Evolutionary conservation across 306 rosid genomes (phyloP).

Genomic region (Arachis hypogaea): DNA sequence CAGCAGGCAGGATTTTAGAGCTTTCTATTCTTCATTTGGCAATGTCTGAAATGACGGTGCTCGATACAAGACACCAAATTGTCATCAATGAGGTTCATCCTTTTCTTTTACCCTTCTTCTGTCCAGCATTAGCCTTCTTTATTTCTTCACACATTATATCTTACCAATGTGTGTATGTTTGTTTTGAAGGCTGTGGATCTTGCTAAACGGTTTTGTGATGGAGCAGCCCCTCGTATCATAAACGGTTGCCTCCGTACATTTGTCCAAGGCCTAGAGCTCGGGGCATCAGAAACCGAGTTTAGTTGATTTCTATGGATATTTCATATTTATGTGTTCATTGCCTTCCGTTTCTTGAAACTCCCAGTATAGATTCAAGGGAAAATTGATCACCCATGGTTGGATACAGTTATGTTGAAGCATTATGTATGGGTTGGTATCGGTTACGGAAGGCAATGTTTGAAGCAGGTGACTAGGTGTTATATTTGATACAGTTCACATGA

Average conservation of each 20-base stretch:
- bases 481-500: not conserved
- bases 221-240: conserved; percentile 87
- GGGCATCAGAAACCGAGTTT: conserved; percentile 33
- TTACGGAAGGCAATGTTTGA: not conserved
- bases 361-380: conserved; percentile 17
- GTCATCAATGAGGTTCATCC: conserved; percentile 83
- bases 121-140: not conserved
- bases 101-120: not conserved
- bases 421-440: not conserved
- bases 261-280: conserved; percentile 50
- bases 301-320: conserved; percentile 33
- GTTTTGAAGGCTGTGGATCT: conserved; percentile 88
- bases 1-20: conserved; percentile 85
- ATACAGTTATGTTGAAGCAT: conserved; percentile 6
- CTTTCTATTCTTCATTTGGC: conserved; percentile 94
- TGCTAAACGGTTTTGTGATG: conserved; percentile 93
- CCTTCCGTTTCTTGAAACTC: conserved; percentile 18
- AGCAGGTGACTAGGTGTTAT: conserved; percentile 5
- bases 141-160: not conserved
- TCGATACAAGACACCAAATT: conserved; percentile 78
- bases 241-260: conserved; percentile 92
- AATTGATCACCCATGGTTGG: not conserved
- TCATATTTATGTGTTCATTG: not conserved
- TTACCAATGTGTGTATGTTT: conserved; percentile 8
- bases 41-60: conserved; percentile 77